Conservation (phyloP, 2,329 filamentous ascomycete genomes). For the Bipolaris bicolor region DNA sequence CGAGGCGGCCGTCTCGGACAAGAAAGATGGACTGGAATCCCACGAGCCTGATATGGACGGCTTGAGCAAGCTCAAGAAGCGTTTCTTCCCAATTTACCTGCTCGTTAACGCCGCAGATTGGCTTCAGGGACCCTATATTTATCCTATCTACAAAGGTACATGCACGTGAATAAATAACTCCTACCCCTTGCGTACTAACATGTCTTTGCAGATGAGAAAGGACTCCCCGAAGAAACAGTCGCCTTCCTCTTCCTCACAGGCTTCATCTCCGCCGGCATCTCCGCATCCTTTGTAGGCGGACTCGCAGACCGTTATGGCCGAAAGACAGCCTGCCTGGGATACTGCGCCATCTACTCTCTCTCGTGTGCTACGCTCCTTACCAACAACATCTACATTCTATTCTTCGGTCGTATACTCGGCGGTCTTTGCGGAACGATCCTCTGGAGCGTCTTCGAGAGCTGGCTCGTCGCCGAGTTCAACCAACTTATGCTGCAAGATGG, state of each 20-base stretch:
- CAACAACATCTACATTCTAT: slow-evolving; percentile 55
- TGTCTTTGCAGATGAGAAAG: slow-evolving; percentile 50
- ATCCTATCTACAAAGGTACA: slow-evolving; percentile 58
- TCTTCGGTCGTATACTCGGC: slow-evolving; percentile 60
- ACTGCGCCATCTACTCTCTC: slow-evolving; percentile 61
- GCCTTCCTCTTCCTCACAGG: slow-evolving; percentile 49
- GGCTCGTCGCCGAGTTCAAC: slow-evolving; percentile 66
- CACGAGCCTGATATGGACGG: slow-evolving; percentile 35
- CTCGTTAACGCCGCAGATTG: slow-evolving; percentile 56
- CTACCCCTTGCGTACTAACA: slow-evolving; percentile 8
- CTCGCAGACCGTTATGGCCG: slow-evolving; percentile 60
- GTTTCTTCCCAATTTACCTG: slow-evolving; percentile 54
- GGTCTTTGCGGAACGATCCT: slow-evolving; percentile 63
- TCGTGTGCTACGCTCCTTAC: slow-evolving; percentile 61
- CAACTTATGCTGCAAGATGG: slow-evolving; percentile 53
- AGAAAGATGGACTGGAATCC: slow-evolving; percentile 33
- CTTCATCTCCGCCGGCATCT: slow-evolving; percentile 58
- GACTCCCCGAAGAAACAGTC: slow-evolving; percentile 54
- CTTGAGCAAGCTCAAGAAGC: slow-evolving; percentile 48
- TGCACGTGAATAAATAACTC: not conserved
- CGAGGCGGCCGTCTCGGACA: slow-evolving; percentile 20
- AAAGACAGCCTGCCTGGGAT: slow-evolving; percentile 60
- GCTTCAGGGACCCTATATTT: slow-evolving; percentile 59
- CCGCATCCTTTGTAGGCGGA: slow-evolving; percentile 57
- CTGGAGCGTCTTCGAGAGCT: slow-evolving; percentile 66